Evolutionary conservation across 306 rosid species (phyloP).

Genomic region (Canavalia gladiata): DNA sequence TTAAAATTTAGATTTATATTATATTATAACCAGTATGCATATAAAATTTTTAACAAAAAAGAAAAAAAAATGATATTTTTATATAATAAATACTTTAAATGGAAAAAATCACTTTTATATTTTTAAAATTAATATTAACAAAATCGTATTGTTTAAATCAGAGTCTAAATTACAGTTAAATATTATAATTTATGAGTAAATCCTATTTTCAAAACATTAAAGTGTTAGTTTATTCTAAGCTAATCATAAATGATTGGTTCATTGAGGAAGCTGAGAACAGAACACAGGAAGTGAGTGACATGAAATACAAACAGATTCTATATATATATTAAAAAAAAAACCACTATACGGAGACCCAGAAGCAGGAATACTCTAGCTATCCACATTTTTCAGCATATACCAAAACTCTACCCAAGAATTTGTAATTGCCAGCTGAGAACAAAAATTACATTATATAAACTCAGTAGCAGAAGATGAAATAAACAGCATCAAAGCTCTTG

Average conservation of each 20-base stretch:
- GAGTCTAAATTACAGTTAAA: neutral
- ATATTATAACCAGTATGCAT: too few species aligned
- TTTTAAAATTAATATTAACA: neutral
- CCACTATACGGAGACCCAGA: conserved; percentile 1
- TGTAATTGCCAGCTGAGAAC: conserved; percentile 32
- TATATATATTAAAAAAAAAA: conserved; percentile 31
- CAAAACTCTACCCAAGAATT: conserved; percentile 32
- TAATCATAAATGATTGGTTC: conserved; percentile 34
- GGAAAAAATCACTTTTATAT: neutral
- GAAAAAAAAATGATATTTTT: neutral
- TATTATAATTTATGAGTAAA: neutral
- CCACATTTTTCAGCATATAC: conserved; percentile 8
- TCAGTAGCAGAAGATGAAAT: conserved; percentile 29
- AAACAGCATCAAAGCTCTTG: conserved; percentile 30
- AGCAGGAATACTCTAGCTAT: conserved; percentile 30
- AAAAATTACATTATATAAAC: conserved; percentile 33
- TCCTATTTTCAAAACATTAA: neutral
- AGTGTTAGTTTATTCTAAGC: conserved; percentile 7
- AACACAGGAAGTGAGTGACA: conserved; percentile 24
- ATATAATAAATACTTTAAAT: neutral
- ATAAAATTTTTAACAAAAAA: too few species aligned
- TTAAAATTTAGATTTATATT: too few species aligned
- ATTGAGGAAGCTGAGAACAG: conserved; percentile 35
- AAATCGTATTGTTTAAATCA: neutral
- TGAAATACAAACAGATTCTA: conserved; percentile 25